Base-by-base conservation (phyloP, 306 rosid genomes). In the Albizia julibrissin region DNA sequence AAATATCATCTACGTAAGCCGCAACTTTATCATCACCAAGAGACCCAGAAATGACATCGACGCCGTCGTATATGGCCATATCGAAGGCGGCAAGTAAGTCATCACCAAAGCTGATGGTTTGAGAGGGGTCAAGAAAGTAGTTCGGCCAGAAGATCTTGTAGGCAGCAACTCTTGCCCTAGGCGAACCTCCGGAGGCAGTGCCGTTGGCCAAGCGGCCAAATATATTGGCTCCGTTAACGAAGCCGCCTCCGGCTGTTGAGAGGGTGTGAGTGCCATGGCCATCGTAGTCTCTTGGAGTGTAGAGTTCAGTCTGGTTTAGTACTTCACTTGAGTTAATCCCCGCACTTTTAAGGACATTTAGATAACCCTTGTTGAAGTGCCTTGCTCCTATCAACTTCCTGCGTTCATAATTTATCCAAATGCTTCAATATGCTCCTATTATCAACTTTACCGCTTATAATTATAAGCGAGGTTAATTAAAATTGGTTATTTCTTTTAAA, bases 31-130 rank as follows among this genome's bases (percentile, higher is more conserved):
- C n/a, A n/a, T n/a, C n/a, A n/a, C n/a, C n/a, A n/a, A n/a, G n/a
- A n/a, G n/a, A n/a, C n/a, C n/a, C 65, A 1, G 98, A 95, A 59
- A 95, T 31, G 5, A 95, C 97, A 66, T 93, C 87, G 5, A 93
- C 98, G 5, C 97, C 93, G 67, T 93, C 98, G 46, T 89, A 88
- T 39, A 95, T 93, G 22, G 98, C 98, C 43, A 34, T 11, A 78
- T 95, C 98, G 69, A 95, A 89, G 1, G 79, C 98, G 1, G 98
- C 98, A 69, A 93, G 40, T 19, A 93, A 86, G 19, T 95, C 98
- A 5, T 97, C 92, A n/a, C 91, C 93, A 21, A 1, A 0, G 3
- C 26, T 4, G 39, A 34, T 34, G 39, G 1, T 1, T 3, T 4
- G 1, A 5, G 7, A 0, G 6, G 0, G 0, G 4, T 0, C 1